Evolutionary conservation across 2,329 filamentous ascomycete genomes (phyloP), one percentile per base, ranked within the genome.

Genomic region (Trichoderma sp.): DNA sequence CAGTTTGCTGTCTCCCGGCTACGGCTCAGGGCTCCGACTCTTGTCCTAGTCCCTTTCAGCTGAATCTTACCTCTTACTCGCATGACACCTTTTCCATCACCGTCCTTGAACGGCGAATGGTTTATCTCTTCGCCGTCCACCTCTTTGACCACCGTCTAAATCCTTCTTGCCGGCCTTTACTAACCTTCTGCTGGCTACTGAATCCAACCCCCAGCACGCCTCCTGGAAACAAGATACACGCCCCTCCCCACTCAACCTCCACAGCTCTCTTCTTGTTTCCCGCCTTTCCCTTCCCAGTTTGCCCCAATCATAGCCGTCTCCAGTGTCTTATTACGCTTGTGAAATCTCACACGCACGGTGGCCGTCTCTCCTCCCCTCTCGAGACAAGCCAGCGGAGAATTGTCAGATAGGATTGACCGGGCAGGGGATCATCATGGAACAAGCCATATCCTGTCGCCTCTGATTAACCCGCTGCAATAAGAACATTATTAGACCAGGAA

Each of bases 341-440:
- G 73, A 74, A 70, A 74, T 68, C 73, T 74, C 74, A 74, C 73
- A 73, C 74, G 73, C 60, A 58, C 61, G 47, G 71, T 61, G 65
- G 71, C 65, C 73, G 67, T 47, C 53, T 34, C 65, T 74, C 75
- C 70, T 74, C 73, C 72, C 71, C 72, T 73, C 73, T 74, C 74
- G 74, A 80, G 76, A 77, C 76, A 77, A 76, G 76, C 60, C 68
- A 53, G 57, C 80, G 80, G 80, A 81, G 80, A 81, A 81, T 81
- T 81, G 77, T 81, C 75, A 75, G 74, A 72, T 77, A 78, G 75
- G 78, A 76, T 73, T 71, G 68, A 61, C 67, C 76, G 73, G 72
- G 73, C 76, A 76, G 76, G 76, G 77, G 73, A 78, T 76, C 76
- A 76, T 75, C 77, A 77, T 78, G 77, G 77, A 76, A 80, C 79